These are phyloP conservation scores for Diaporthe helianthi DNA, from an alignment of 2,329 filamentous ascomycete genomes.

Conservation along the genomic window DNA sequence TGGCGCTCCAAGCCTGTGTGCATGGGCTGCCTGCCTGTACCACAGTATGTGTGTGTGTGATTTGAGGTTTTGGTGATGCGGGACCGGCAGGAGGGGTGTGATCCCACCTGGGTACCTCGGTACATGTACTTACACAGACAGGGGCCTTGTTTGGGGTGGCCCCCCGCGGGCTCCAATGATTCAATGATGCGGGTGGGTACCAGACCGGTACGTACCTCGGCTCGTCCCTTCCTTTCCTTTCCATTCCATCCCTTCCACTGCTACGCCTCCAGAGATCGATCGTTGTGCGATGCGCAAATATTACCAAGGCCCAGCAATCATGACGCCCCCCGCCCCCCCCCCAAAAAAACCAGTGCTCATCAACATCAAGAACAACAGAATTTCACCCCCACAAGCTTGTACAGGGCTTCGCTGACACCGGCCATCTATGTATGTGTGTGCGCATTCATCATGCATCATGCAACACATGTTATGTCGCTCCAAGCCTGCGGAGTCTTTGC, in stretches of 20 bases:
- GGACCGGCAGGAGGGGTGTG: neutral
- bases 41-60: constrained; percentile 1
- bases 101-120: no score
- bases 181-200: neutral
- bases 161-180: neutral
- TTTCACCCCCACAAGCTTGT: neutral
- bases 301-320: neutral
- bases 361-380: neutral
- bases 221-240: constrained; percentile 15
- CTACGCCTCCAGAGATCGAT: constrained; percentile 8
- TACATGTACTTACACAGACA: no score
- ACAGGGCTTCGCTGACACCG: neutral
- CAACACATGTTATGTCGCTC: constrained; percentile 3
- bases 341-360: neutral
- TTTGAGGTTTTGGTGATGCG: constrained; percentile 13
- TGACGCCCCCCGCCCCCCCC: neutral
- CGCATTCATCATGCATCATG: constrained; percentile 4
- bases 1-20: neutral
- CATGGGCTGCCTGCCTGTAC: no score
- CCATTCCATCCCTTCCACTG: constrained; percentile 6
- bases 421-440: neutral
- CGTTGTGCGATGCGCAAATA: neutral
- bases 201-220: constrained; percentile 8
- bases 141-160: neutral
- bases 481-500: neutral